phyloP scores from a whole-genome alignment of 768 basidiomycete genomes.

The Chalciporus pseudorubinellus region DNA sequence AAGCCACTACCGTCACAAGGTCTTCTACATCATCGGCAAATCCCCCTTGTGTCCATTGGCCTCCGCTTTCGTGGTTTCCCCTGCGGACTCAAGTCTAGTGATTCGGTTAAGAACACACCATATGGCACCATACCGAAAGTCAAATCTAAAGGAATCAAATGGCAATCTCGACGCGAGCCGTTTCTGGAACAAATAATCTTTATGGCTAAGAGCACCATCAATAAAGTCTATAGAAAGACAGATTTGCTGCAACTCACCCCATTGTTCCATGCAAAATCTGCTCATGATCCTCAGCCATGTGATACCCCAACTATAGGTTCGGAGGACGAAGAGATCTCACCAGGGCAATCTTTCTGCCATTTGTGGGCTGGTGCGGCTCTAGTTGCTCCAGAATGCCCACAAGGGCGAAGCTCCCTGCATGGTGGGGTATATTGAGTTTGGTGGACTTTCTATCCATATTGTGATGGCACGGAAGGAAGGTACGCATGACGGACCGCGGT shows the following conservation, averaged over 20 bases:
- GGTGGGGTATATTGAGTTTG: slow-evolving; percentile 54
- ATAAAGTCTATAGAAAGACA: not conserved
- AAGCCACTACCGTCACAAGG: slow-evolving; percentile 59
- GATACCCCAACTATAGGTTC: slow-evolving; percentile 3
- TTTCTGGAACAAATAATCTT: slow-evolving; percentile 81
- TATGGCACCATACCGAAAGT: slow-evolving; percentile 64
- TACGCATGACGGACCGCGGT: not conserved
- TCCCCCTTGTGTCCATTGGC: slow-evolving; percentile 60
- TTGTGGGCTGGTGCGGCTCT: slow-evolving; percentile 45
- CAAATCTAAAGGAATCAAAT: slow-evolving; percentile 81
- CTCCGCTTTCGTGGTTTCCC: slow-evolving; percentile 75
- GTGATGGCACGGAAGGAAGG: slow-evolving; percentile 16
- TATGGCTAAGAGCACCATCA: slow-evolving; percentile 53
- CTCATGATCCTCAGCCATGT: slow-evolving; percentile 16
- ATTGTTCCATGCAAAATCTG: slow-evolving; percentile 79
- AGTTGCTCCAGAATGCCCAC: slow-evolving; percentile 65
- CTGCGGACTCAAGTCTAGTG: slow-evolving; percentile 35
- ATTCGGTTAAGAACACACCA: slow-evolving; percentile 1
- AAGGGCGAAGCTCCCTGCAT: slow-evolving; percentile 43
- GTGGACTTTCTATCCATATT: slow-evolving; percentile 37
- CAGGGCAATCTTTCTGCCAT: slow-evolving; percentile 62
- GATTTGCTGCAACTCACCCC: slow-evolving; percentile 49
- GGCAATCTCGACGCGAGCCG: slow-evolving; percentile 63
- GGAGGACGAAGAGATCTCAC: slow-evolving; percentile 39
- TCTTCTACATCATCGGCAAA: slow-evolving; percentile 64